These are phyloP conservation scores for Phoma sp. DNA, from an alignment of 2,329 filamentous ascomycete genomes.

Conservation along the genomic window DNA sequence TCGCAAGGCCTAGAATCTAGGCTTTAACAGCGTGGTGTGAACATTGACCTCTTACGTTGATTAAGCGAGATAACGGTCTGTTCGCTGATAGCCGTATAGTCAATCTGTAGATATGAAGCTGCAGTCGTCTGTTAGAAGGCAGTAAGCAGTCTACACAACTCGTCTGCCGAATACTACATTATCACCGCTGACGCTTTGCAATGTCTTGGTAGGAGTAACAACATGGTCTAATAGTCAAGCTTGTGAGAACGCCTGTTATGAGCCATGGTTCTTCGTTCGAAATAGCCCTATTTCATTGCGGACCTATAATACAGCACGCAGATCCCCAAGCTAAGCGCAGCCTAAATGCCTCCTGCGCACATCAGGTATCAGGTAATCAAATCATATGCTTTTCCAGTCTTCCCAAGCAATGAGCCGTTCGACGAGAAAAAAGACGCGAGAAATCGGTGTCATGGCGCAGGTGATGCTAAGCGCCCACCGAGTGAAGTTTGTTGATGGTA, in stretches of 20 bases:
- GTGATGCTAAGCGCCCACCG: conserved; percentile 5
- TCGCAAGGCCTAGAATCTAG: neutral
- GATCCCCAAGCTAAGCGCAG: conserved; percentile 20
- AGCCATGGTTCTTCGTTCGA: conserved; percentile 1
- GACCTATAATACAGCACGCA: conserved; percentile 45
- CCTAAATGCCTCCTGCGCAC: conserved; percentile 18
- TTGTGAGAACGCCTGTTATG: neutral
- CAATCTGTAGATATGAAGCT: neutral
- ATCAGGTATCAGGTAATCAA: conserved; percentile 21
- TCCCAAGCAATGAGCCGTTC: conserved; percentile 21
- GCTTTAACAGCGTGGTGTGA: neutral
- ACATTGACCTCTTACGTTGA: neutral
- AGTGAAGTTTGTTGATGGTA: conserved; percentile 11
- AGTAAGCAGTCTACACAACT: neutral
- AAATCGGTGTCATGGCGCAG: conserved; percentile 7
- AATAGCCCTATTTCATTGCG: conserved; percentile 33
- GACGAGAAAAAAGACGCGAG: conserved; percentile 15
- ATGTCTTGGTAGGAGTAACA: neutral
- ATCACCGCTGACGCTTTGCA: neutral
- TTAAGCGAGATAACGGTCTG: neutral
- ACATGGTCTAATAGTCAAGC: neutral
- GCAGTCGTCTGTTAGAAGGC: neutral
- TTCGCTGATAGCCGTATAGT: neutral
- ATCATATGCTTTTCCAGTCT: conserved; percentile 35
- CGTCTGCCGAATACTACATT: neutral